A percentile compares a stretch with the other conserved stretches of the same genome.
phyloP scores from a whole-genome alignment of 2,329 filamentous ascomycete species.

The Calonectria fujianensis region DNA sequence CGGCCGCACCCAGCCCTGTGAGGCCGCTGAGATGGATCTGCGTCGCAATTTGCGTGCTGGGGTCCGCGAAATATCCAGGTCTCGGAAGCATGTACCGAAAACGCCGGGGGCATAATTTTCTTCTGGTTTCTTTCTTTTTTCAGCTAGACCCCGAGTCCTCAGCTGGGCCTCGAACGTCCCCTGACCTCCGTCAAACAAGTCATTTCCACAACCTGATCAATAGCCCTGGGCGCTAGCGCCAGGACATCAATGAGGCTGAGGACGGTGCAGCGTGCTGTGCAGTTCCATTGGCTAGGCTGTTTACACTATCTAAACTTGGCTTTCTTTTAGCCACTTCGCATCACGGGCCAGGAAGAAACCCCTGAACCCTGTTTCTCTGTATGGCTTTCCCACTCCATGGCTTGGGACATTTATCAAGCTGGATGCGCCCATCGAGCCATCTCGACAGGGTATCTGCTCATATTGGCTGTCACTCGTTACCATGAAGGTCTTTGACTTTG shows the following conservation, averaged over 20 bases:
- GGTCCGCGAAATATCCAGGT: neutral
- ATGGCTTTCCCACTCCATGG: neutral
- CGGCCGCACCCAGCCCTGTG: neutral
- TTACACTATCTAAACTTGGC: neutral
- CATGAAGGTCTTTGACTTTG: neutral
- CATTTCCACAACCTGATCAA: slow-evolving; percentile 8
- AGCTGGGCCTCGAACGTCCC: neutral
- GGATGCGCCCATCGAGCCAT: neutral
- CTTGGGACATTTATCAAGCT: neutral
- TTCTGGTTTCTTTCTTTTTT: neutral
- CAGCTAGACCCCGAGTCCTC: neutral
- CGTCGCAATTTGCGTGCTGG: neutral
- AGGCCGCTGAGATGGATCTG: neutral
- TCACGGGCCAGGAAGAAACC: neutral
- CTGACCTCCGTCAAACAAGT: neutral
- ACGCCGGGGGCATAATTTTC: neutral
- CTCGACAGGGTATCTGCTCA: neutral
- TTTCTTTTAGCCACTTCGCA: neutral
- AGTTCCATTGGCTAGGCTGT: neutral
- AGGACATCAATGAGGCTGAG: neutral
- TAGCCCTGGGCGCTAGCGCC: neutral
- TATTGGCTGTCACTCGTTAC: neutral
- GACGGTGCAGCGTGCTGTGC: neutral
- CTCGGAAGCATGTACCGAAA: neutral
- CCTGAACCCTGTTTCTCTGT: neutral